Evolutionary conservation across 2,329 filamentous ascomycete species (phyloP), one percentile per base, ranked within the genome.

Genomic region (Fusarium xylarioides): DNA sequence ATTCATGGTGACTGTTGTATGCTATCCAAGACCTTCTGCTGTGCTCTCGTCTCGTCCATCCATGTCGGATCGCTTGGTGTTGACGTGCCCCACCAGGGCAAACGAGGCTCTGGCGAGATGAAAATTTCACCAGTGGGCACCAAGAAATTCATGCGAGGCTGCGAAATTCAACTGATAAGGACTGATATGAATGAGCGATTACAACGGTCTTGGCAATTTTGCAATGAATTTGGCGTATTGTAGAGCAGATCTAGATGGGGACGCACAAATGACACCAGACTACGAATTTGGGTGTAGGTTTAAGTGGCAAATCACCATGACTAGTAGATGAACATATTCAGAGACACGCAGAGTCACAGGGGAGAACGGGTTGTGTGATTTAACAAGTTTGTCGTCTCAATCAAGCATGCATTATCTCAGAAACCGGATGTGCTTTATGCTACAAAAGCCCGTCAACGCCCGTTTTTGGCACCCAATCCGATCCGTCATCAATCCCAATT

Each of bases 361-460:
- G 11, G 42, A 52, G 42, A 57, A 28, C 55, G 34, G 53, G 55
- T 26, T 57, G 58, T 54, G 11, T 54, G 14, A 40, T 54, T 62
- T 70, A 70, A 70, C 67, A 70, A 70, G 60, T 70, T 76, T 73
- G 70, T 76, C 74, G 70, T 79, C 73, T 79, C 78, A 77, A 80
- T 77, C 80, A 81, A 80, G 79, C 78, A 79, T 81, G 81, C 80
- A 82, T 82, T 79, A 74, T 74, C 78, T 80, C 79, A 80, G 79
- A 82, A 81, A 77, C 80, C 79, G 73, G 80, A 81, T 82, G 80
- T 80, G 80, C 79, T 82, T 76, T 82, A 80, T 82, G 82, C 81
- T 83, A 83, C 82, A 83, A 26, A 52, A 83, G 71, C 71, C 71
- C 73, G 63, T 80, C 82, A 84, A 84, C 81, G 82, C 82, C 70